phyloP scores from a whole-genome alignment of 129 eudicot species.

The Tagetes erecta region DNA sequence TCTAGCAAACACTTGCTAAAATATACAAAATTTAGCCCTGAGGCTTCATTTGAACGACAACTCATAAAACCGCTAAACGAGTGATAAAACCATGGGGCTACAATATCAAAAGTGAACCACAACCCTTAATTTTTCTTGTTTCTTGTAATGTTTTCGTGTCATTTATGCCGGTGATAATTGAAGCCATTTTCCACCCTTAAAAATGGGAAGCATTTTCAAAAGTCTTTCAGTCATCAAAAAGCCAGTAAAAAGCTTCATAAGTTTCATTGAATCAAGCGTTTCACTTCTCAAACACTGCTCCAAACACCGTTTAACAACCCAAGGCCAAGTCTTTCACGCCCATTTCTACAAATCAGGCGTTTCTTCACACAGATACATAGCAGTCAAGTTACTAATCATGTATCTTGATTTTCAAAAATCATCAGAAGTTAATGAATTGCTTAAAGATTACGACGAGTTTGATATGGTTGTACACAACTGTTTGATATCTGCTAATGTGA shows the following conservation, averaged over 20 bases:
- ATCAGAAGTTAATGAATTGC: constrained; percentile 48
- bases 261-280: constrained; percentile 35
- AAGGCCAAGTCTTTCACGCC: constrained; percentile 48
- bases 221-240: constrained; percentile 37
- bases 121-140: background rate
- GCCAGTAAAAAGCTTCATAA: constrained; percentile 39
- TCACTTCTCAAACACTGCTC: constrained; percentile 48
- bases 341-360: constrained; percentile 62
- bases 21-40: too few relatives aligned
- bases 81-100: too few relatives aligned
- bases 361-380: constrained; percentile 46
- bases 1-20: too few relatives aligned
- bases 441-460: constrained; percentile 54
- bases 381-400: constrained; percentile 62
- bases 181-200: background rate
- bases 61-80: too few relatives aligned
- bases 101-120: background rate
- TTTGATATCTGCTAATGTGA: constrained; percentile 51
- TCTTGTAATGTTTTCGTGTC: background rate
- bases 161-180: background rate
- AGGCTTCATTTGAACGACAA: too few relatives aligned
- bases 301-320: constrained; percentile 37
- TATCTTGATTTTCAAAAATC: constrained; percentile 48
- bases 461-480: constrained; percentile 63
- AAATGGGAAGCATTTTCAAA: constrained; percentile 37